A percentile compares a stretch with the other conserved stretches of the same genome.
Evolutionary conservation across 2,329 filamentous ascomycete genomes (phyloP).

Genomic region (Penicillium digitatum): DNA sequence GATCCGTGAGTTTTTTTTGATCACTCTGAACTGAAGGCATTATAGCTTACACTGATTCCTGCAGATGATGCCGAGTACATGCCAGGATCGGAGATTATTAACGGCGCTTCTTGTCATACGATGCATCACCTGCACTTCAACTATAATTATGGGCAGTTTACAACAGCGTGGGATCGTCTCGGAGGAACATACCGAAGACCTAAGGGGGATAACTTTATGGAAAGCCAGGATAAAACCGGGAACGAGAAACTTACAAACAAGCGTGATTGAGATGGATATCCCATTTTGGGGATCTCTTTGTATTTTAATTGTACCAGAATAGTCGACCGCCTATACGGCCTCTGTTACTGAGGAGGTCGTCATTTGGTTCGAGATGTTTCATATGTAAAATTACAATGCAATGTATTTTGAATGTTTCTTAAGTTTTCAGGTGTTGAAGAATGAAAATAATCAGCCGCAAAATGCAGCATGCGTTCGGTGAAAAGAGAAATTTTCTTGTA

Average conservation of each 20-base stretch:
- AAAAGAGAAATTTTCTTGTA: neutral
- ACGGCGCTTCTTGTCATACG: slow-evolving; percentile 82
- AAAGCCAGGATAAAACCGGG: neutral
- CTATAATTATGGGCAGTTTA: slow-evolving; percentile 94
- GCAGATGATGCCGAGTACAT: slow-evolving; percentile 84
- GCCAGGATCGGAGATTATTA: slow-evolving; percentile 78
- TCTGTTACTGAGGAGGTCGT: neutral
- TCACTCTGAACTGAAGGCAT: neutral
- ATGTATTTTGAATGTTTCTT: neutral
- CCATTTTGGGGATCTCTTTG: neutral
- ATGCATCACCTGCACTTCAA: slow-evolving; percentile 86
- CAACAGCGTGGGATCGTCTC: slow-evolving; percentile 83
- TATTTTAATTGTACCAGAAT: neutral
- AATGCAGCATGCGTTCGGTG: too few species aligned
- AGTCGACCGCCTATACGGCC: neutral
- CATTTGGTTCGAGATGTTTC: neutral
- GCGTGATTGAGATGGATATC: neutral
- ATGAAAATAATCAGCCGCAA: neutral
- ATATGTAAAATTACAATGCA: neutral
- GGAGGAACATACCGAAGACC: slow-evolving; percentile 58
- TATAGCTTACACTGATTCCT: neutral
- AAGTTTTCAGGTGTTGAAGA: neutral
- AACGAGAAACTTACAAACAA: slow-evolving; percentile 6
- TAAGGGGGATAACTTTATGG: slow-evolving; percentile 18
- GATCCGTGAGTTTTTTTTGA: slow-evolving; percentile 52